Evolutionary conservation across 1,284 basidiomycete genomes (phyloP), one percentile per base, ranked within the genome.

Genomic region (Athelia sp.): DNA sequence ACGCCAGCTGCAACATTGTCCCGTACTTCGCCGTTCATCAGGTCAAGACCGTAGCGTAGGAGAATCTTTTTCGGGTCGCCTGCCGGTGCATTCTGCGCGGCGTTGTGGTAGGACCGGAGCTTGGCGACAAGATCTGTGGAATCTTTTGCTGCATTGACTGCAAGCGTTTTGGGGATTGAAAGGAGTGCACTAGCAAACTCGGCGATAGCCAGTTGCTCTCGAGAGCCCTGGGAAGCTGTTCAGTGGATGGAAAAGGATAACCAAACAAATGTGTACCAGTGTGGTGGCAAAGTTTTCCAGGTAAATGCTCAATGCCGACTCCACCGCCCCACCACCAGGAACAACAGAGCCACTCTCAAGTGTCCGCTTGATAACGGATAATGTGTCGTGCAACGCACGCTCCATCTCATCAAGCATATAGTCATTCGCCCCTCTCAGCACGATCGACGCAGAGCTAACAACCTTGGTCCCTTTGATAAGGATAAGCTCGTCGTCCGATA

Each of bases 321-420:
- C 97, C 17, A 98, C 96, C 1, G 97, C 95, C 50, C 97, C 97
- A 50, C 97, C 97, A 54, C 97, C 97, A 3, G 97, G 95, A 15
- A 99, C 96, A 19, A 99, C 95, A 14, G 87, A 75, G 9, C 96
- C 96, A 59, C 92, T 95, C 76, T 99, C 97, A 47, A 99, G 75
- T 2, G 97, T 99, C 51, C 97, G 83, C 75, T 99, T 99, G 73
- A 99, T 92, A 59, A 98, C 84, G 38, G 89, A 95, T 50, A 99
- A 71, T 1, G 92, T 90, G 69, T 99, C 97, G 66, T 99, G 97
- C 58, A 99, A 70, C 1, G 93, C 86, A 31, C 97, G 79, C 73
- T 99, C 97, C 97, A 99, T 99, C 76, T 99, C 97, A 68, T 99
- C 97, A 56, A 99, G 74, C 88, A 99, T 93, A 69, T 98, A 99